Percentiles rank a stretch among this genome's conserved stretches.
phyloP scores from a whole-genome alignment of 2,329 filamentous ascomycete genomes.

The Huntiella omanensis region DNA sequence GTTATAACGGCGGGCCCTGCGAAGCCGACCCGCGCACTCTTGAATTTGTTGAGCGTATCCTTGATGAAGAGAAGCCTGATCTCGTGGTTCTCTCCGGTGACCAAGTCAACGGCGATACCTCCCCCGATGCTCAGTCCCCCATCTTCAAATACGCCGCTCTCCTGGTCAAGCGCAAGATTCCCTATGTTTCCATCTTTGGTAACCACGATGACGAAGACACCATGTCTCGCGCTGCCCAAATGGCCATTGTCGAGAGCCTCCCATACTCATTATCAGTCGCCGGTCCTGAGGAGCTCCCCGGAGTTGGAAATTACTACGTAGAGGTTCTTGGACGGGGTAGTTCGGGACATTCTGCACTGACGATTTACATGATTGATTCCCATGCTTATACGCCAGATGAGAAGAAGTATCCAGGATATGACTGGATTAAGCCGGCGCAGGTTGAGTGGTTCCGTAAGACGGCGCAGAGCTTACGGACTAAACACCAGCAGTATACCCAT shows the following conservation, averaged over 20 bases:
- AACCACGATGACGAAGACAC: slow-evolving; percentile 93
- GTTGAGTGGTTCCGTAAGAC: slow-evolving; percentile 87
- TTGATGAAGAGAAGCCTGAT: slow-evolving; percentile 89
- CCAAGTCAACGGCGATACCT: slow-evolving; percentile 85
- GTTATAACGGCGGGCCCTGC: slow-evolving; percentile 55
- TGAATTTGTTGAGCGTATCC: slow-evolving; percentile 64
- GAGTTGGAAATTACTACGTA: slow-evolving; percentile 86
- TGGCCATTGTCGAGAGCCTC: slow-evolving; percentile 69
- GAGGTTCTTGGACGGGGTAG: slow-evolving; percentile 68
- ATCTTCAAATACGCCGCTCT: slow-evolving; percentile 85
- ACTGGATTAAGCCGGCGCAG: slow-evolving; percentile 89
- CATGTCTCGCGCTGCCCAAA: slow-evolving; percentile 57
- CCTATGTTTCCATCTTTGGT: slow-evolving; percentile 85
- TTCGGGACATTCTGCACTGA: slow-evolving; percentile 74
- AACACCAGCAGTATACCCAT: slow-evolving; percentile 69
- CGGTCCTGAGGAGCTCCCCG: slow-evolving; percentile 68
- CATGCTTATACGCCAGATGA: slow-evolving; percentile 87
- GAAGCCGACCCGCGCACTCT: slow-evolving; percentile 83
- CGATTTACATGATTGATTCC: slow-evolving; percentile 86
- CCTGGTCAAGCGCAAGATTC: slow-evolving; percentile 71
- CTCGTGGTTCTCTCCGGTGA: slow-evolving; percentile 83
- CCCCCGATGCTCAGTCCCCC: slow-evolving; percentile 77
- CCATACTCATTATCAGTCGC: slow-evolving; percentile 78
- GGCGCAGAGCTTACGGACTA: slow-evolving; percentile 51
- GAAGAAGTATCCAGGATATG: slow-evolving; percentile 74